These are phyloP conservation scores for Scedosporium minutisporum DNA, from an alignment of 2,329 filamentous ascomycete species.

Conservation along the genomic window DNA sequence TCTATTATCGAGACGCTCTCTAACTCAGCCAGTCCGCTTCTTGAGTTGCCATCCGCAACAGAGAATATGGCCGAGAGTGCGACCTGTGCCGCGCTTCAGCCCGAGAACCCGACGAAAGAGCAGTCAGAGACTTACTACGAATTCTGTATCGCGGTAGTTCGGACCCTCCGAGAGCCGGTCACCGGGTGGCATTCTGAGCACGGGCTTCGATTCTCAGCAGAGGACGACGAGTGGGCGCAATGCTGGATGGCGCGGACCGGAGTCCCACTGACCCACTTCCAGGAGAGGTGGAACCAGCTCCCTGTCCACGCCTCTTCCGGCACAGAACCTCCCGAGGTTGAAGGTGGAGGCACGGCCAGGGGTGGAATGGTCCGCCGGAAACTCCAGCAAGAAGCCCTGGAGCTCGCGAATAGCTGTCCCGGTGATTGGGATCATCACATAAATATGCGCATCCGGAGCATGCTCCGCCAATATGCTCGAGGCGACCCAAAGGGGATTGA, in stretches of 20 bases:
- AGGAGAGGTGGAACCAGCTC: background rate
- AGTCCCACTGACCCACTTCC: background rate
- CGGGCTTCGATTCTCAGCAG: background rate
- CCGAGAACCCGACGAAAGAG: background rate
- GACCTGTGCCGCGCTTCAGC: background rate
- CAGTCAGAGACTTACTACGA: constrained; percentile 6
- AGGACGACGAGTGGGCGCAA: background rate
- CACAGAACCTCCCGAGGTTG: background rate
- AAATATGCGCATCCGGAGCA: background rate
- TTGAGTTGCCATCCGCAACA: background rate
- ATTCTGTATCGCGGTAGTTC: background rate
- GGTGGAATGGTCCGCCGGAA: background rate
- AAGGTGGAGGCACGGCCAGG: background rate
- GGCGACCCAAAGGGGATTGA: background rate
- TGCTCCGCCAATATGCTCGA: background rate
- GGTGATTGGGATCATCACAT: background rate
- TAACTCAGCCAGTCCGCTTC: background rate
- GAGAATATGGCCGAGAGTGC: background rate
- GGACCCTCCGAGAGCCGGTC: background rate
- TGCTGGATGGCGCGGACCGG: background rate
- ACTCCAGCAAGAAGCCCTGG: background rate
- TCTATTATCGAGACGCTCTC: background rate
- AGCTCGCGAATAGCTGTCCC: background rate
- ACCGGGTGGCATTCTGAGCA: background rate
- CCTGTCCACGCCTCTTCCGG: background rate